Conservation (phyloP, 1,139 yeast genomes). For the Debaryomyces fabryi region DNA sequence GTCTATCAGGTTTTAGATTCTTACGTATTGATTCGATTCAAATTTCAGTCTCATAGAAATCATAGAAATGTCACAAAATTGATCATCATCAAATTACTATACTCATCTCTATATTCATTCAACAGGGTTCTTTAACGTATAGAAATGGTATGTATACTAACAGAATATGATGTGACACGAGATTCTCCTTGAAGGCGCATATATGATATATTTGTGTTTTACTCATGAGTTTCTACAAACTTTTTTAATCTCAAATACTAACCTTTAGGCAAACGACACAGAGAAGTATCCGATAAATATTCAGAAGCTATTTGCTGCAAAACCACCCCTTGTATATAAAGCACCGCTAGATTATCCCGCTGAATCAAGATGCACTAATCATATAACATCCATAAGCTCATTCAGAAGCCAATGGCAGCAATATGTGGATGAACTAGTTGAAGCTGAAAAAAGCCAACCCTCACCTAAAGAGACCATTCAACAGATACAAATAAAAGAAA, state of each 20-base stretch:
- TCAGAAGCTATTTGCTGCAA: conserved; percentile 66
- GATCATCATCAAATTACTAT: not conserved
- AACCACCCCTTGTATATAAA: conserved; percentile 62
- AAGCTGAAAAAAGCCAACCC: conserved; percentile 11
- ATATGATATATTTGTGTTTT: not conserved
- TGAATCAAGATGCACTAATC: conserved; percentile 49
- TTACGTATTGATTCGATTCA: not conserved
- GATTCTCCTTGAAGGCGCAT: not conserved
- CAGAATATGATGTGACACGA: not conserved
- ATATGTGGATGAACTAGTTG: conserved; percentile 30
- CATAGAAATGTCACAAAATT: conserved; percentile 4
- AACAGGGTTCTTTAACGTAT: not conserved
- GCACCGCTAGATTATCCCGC: conserved; percentile 60
- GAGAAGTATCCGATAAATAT: conserved; percentile 66
- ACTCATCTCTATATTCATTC: conserved; percentile 3
- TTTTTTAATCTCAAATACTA: conserved; percentile 1
- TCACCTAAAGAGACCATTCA: conserved; percentile 30
- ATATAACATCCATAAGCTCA: conserved; percentile 54
- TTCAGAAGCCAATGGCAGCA: conserved; percentile 36
- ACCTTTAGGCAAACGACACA: conserved; percentile 15
- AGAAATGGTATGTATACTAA: conserved; percentile 1
- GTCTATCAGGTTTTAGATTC: not conserved
- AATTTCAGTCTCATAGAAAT: not conserved
- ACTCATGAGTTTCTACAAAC: not conserved
- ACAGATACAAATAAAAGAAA: conserved; percentile 28